A percentile compares a stretch with the other conserved stretches of the same genome.
Conservation (phyloP, 2,329 filamentous ascomycete genomes). For the Hypoxylon sp. region DNA sequence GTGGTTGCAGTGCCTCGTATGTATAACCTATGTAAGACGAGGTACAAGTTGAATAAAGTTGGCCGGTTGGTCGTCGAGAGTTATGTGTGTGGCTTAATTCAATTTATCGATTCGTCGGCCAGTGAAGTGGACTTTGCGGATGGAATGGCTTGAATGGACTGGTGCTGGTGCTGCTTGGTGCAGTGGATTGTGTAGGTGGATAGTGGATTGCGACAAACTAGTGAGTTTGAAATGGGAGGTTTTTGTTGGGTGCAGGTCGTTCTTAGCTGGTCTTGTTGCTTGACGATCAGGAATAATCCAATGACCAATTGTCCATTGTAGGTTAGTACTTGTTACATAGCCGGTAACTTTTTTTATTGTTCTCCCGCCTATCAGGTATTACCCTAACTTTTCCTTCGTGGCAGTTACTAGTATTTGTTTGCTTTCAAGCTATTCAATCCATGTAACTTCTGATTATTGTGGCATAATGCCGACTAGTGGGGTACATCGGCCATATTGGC, state of each 20-base stretch:
- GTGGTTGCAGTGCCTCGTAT: slow-evolving; percentile 22
- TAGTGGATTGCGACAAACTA: slow-evolving; percentile 23
- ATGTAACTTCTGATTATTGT: neutral
- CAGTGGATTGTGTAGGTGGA: no score
- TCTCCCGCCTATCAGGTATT: slow-evolving; percentile 10
- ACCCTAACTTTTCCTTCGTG: no score
- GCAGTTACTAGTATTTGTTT: no score
- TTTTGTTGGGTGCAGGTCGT: slow-evolving; percentile 18
- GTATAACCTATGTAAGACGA: slow-evolving; percentile 11
- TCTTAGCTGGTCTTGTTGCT: slow-evolving; percentile 14
- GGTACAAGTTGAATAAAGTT: no score
- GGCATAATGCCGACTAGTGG: neutral
- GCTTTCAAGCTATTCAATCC: neutral
- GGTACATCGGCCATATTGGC: slow-evolving; percentile 4
- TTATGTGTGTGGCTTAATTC: slow-evolving; percentile 24
- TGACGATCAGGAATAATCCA: slow-evolving; percentile 19
- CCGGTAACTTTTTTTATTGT: slow-evolving; percentile 20
- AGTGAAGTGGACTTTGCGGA: slow-evolving; percentile 20
- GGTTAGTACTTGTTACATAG: slow-evolving; percentile 34
- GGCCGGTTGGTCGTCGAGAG: slow-evolving; percentile 1
- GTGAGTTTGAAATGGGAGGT: slow-evolving; percentile 13
- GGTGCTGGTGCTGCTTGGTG: slow-evolving; percentile 4
- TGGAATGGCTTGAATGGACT: slow-evolving; percentile 11
- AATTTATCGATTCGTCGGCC: slow-evolving; percentile 19
- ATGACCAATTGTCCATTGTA: slow-evolving; percentile 24